These are phyloP conservation scores for Aplosporella prunicola DNA, from an alignment of 2,329 filamentous ascomycete genomes.

Conservation along the genomic window DNA sequence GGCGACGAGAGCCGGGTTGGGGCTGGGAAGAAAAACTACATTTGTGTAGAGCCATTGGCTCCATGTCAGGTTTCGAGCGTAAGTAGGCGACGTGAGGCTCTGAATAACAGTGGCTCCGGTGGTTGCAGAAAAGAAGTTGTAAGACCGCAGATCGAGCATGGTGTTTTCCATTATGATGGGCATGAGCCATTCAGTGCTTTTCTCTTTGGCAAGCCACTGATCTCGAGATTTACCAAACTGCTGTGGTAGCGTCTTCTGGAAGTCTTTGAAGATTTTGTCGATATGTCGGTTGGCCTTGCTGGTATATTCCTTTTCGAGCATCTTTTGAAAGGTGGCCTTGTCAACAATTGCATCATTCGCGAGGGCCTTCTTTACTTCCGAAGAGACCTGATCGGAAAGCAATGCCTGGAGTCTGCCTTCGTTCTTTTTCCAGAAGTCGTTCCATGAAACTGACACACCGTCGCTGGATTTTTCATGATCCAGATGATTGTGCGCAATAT, in stretches of 20 bases:
- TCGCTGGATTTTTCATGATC: conserved; percentile 28
- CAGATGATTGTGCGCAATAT: conserved; percentile 50
- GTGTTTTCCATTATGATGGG: conserved; percentile 16
- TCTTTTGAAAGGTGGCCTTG: conserved; percentile 14
- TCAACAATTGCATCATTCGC: conserved; percentile 17
- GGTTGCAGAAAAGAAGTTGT: conserved; percentile 65
- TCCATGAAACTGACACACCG: conserved; percentile 32
- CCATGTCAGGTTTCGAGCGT: conserved; percentile 25
- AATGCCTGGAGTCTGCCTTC: conserved; percentile 31
- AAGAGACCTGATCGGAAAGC: conserved; percentile 1
- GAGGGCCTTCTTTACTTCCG: conserved; percentile 23
- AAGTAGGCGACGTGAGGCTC: conserved; percentile 49
- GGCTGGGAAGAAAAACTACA: not conserved
- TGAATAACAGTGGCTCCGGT: conserved; percentile 58
- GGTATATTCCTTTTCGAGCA: not conserved
- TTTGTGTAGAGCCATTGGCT: conserved; percentile 8
- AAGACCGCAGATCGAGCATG: conserved; percentile 25
- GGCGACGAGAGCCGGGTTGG: conserved; percentile 42
- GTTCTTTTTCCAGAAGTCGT: conserved; percentile 46
- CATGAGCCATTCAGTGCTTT: too few species aligned
- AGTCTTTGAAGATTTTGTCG: too few species aligned
- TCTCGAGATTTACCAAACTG: too few species aligned
- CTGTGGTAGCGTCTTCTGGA: too few species aligned
- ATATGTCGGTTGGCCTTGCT: not conserved
- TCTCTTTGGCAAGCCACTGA: too few species aligned